Evolutionary conservation across 1,284 basidiomycete species (phyloP).

Genomic region (Cutaneotrichosporon sp.): DNA sequence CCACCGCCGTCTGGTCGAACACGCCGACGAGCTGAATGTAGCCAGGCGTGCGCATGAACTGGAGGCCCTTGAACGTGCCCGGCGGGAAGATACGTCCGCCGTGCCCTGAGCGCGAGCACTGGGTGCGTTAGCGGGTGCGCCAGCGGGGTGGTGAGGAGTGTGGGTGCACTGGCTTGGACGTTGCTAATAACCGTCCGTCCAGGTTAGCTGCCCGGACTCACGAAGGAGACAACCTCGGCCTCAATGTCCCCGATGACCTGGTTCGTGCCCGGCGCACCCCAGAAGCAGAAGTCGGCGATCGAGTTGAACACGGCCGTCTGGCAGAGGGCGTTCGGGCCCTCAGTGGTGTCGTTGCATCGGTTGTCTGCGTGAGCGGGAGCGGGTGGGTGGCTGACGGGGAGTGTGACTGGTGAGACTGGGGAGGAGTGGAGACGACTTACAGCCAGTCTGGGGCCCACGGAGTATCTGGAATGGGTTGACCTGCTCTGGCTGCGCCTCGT

Average conservation of each 20-base stretch:
- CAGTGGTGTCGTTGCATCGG: constrained; percentile 28
- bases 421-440: no score
- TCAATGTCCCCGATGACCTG: constrained; percentile 59
- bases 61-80: constrained; percentile 46
- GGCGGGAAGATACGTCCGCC: constrained; percentile 54
- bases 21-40: constrained; percentile 58
- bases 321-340: constrained; percentile 23
- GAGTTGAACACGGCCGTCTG: constrained; percentile 42
- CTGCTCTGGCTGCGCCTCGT: constrained; percentile 19
- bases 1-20: constrained; percentile 52
- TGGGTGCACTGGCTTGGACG: no score
- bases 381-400: no score
- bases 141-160: no score
- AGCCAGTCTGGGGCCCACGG: constrained; percentile 18
- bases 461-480: constrained; percentile 14
- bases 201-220: background rate
- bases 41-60: constrained; percentile 32
- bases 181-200: no score
- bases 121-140: background rate
- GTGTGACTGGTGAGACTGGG: no score
- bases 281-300: constrained; percentile 55
- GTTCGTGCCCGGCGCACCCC: constrained; percentile 55
- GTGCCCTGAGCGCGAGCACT: constrained; percentile 60
- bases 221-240: constrained; percentile 57
- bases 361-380: constrained; percentile 18